Base-by-base conservation (phyloP, 1,284 basidiomycete genomes). In the Pascua guehoae region DNA sequence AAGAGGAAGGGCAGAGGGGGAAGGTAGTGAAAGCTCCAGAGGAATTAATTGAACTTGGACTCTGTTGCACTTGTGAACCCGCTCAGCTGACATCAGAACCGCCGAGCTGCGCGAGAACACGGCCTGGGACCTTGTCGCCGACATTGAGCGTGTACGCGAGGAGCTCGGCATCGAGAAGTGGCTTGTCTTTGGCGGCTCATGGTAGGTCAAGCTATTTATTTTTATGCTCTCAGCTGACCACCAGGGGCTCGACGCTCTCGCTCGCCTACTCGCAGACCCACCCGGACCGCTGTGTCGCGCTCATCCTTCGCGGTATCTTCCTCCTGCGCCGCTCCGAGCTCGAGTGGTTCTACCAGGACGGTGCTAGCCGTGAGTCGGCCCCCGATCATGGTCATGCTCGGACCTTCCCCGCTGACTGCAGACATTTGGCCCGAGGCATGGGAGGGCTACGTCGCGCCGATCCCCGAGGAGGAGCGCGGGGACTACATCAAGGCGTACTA, bases 101-200 rank as follows among this genome's bases (percentile, higher is more conserved):
- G 90, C 91, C 10, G 88, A 80, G 42, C 76, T 89, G 1, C 86
- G 88, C 64, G 86, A 92, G 60, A 97, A 97, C 75, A 96, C 91
- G 2, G 96, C 93, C 0, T 95, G 91, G 91, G 88, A 94, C 71
- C 84, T 97, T 8, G 91, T 98, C 17, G 87, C 84, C 62, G 94
- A 97, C 70, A 86, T 92, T 11, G 93, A 97, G 73, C 86, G 80
- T 67, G 79, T 97, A 24, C 83, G 93, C 54, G 80, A 85, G 65
- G 83, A 88, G 61, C 81, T 95, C 4, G 77, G 75, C 39, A 81
- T 90, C 54, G 85, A 88, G 15, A 89, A 86, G 69, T 94, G 90
- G 91, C 85, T 92, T 57, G 89, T 94, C 24, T 95, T 94, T 71
- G 91, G 92, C 46, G 91, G 91, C 12, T 89, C 88, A 32, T 93